Base-by-base conservation (phyloP, 1,284 basidiomycete species). In the Puccinia polysora region DNA sequence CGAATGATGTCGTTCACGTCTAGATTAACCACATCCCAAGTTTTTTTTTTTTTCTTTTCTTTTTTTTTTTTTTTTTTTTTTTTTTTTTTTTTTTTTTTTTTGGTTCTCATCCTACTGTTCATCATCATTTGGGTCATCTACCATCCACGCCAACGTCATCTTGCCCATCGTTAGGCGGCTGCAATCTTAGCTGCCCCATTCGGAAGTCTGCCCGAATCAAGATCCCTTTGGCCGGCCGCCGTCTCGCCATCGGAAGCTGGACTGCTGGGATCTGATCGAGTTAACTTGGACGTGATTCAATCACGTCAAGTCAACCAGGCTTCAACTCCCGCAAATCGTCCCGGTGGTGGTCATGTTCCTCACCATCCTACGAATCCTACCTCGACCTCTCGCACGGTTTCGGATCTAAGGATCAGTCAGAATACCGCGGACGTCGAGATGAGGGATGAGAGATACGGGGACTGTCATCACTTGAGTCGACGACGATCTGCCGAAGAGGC, bases 161-260 rank as follows among this genome's bases (percentile, higher is more conserved):
- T n/a, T n/a, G n/a, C n/a, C n/a, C n/a, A n/a, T n/a, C n/a, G n/a
- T n/a, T 47, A 68, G 65, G 95, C 94, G 5, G 95, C 95, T 0
- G 91, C 95, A 6, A 97, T 98, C 75, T 85, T 98, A 50, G 80
- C 86, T 0, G 81, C 81, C 40, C 83, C 84, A 34, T 84, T 84
- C 12, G 77, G 78, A 52, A 87, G 88, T 8, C 85, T 87, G 3
- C 91, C 90, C 2, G 84, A 97, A 6, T 95, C 95, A 0, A 91
- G 65, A 34, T 68, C 65, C 86, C 74, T 92, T 84, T 77, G 84
- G 84, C 84, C 84, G 0, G 81, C 82, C 5, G 83, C 84, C 18
- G 81, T 84, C 18, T 83, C 82, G 10, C 82, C 83, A 6, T 80
- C 81, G 1, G 75, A 78, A 8, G 81, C 81, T 2, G 81, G 81